Evolutionary conservation across 495 filamentous ascomycete genomes (phyloP).

Genomic region (Copromyces sp.): DNA sequence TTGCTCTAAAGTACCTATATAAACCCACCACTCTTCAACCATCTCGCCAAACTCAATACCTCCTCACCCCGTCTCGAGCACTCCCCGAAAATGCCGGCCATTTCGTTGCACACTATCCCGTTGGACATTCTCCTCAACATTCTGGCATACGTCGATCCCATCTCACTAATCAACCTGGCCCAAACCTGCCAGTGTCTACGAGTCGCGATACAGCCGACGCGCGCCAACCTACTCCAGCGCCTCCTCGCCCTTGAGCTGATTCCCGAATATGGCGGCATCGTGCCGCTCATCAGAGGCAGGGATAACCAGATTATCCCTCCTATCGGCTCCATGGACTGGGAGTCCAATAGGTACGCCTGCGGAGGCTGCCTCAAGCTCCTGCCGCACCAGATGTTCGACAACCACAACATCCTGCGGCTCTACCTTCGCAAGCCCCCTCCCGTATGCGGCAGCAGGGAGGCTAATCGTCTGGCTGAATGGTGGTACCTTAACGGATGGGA

Average conservation of each 20-base stretch:
- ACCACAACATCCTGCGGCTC: constrained; percentile 12
- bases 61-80: too few species aligned
- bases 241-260: constrained; percentile 18
- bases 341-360: constrained; percentile 16
- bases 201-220: constrained; percentile 6
- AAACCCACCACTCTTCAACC: too few species aligned
- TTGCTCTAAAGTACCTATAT: not conserved
- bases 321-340: constrained; percentile 3
- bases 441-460: constrained; percentile 10
- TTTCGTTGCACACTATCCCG: not conserved
- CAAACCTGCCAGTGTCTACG: constrained; percentile 5
- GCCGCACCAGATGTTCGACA: constrained; percentile 15
- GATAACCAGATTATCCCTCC: constrained; percentile 4
- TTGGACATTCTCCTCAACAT: constrained; percentile 2
- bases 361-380: constrained; percentile 17
- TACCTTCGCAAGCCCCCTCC: constrained; percentile 13
- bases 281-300: constrained; percentile 7
- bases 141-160: constrained; percentile 5
- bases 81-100: not conserved
- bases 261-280: constrained; percentile 15
- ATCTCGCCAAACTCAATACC: too few species aligned
- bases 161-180: constrained; percentile 10
- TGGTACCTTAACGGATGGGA: not conserved
- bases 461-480: constrained; percentile 13
- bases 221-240: constrained; percentile 7